A percentile compares a stretch with the other conserved stretches of the same genome.
Conservation (phyloP, 805 yeast genomes). For the Lachancea cidri region DNA sequence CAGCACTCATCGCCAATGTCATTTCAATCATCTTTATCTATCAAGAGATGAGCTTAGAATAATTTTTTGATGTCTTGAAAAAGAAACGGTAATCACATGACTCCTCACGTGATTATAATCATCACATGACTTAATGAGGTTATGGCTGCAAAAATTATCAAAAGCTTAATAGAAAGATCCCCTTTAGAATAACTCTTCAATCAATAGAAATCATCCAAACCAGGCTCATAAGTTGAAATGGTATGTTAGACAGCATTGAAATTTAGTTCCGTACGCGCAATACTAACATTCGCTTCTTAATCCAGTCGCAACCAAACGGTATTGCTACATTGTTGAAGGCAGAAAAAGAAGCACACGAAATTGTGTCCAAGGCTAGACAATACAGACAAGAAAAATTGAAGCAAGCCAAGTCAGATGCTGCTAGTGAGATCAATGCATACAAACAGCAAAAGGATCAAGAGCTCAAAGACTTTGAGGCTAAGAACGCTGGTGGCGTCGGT, state of each 20-base stretch:
- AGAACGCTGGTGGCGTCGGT: constrained; percentile 57
- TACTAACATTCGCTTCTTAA: not conserved
- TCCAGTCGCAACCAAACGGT: constrained; percentile 32
- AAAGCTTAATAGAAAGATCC: not conserved
- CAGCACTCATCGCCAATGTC: not conserved
- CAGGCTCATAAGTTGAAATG: not conserved
- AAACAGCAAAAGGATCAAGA: constrained; percentile 79
- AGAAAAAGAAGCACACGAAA: constrained; percentile 95
- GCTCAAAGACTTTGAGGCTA: constrained; percentile 63
- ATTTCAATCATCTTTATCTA: not conserved
- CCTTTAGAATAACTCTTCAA: not conserved
- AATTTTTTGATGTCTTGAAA: not conserved
- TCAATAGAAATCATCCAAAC: too few relatives aligned
- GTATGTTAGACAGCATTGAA: too few relatives aligned
- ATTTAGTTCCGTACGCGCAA: too few relatives aligned
- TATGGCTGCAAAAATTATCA: not conserved
- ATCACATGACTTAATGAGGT: too few relatives aligned
- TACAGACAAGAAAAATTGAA: constrained; percentile 74
- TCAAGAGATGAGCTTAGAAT: constrained; percentile 6
- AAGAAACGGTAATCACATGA: not conserved
- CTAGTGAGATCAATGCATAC: constrained; percentile 80
- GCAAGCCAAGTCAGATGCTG: constrained; percentile 93
- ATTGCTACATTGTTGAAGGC: constrained; percentile 49
- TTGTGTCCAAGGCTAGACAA: constrained; percentile 88
- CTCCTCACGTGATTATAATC: not conserved